phyloP scores from a whole-genome alignment of 331 rosid genomes.

The Acacia concinna region DNA sequence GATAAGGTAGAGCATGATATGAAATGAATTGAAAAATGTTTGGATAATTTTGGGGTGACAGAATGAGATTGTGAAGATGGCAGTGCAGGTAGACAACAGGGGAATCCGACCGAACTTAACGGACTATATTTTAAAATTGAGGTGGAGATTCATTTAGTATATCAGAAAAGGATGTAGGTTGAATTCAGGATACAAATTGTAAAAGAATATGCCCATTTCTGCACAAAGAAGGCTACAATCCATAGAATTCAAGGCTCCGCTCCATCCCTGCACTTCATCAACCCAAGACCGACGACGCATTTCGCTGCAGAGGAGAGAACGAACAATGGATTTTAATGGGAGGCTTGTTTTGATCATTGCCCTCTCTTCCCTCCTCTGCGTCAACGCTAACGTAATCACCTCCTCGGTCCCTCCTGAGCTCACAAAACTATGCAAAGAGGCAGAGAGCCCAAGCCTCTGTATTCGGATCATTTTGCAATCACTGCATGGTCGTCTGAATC shows the following conservation, averaged over 20 bases:
- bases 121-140: neutral
- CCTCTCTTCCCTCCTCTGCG: constrained; percentile 30
- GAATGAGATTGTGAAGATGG: neutral
- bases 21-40: neutral
- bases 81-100: too few species aligned
- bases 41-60: neutral
- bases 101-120: neutral
- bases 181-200: too few species aligned
- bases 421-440: neutral
- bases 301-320: neutral
- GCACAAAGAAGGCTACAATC: neutral
- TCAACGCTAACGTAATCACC: neutral
- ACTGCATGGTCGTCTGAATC: neutral
- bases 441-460: constrained; percentile 29
- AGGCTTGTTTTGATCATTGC: constrained; percentile 29
- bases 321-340: constrained; percentile 34
- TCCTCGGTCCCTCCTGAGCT: neutral
- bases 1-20: neutral
- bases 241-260: neutral
- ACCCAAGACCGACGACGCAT: neutral
- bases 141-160: neutral
- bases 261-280: too few species aligned
- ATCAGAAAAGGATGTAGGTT: neutral
- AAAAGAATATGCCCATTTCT: neutral
- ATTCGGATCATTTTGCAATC: neutral